Base-by-base conservation (phyloP, 2,329 filamentous ascomycete species). In the Graphilbum ipis-grandicollis region DNA sequence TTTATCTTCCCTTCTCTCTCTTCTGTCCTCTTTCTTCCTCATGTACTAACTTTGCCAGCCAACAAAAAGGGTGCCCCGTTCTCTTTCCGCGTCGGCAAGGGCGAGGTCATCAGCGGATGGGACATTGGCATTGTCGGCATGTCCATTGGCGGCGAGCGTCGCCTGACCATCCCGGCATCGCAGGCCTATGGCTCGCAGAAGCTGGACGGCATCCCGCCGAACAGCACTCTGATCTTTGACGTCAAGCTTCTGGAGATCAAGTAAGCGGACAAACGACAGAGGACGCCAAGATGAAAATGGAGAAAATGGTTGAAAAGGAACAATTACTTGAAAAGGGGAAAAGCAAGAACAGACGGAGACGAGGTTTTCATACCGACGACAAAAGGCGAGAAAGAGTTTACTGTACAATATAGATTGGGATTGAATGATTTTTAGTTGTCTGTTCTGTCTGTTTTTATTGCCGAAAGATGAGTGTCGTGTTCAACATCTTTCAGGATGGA, bases 31-130 rank as follows among this genome's bases (percentile, higher is more conserved):
- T 14, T 26, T 14, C 23, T 10, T 19, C 23, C 17, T 18, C 23
- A 21, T 23, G 15, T 25, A 9, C 17, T 13, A 17, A 26, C 17
- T 12, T 3, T 1, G 26, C 31, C 50, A 86, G 83, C 85, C 59
- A 96, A 98, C 72, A 98, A 96, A 72, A 94, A 92, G 67, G 90
- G 90, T 51, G 86, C 93, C 66, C 88, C 92, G 40, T 98, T 98
- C 66, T 71, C 71, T 47, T 96, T 96, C 75, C 93, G 88, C 68
- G 75, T 92, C 43, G 92, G 90, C 48, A 75, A 77, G 55, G 86
- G 86, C 43, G 83, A 96, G 59, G 92, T 98, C 52, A 98, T 98
- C 67, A 90, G 93, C 71, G 90, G 90, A 48, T 96, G 90, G 92
- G 92, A 98, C 57, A 73, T 96, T 46, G 90, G 90, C 61, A 66